Evolutionary conservation across 163 green algal genomes (phyloP), one percentile per base, ranked within the genome.

Genomic region (Trebouxia gelatinosa): DNA sequence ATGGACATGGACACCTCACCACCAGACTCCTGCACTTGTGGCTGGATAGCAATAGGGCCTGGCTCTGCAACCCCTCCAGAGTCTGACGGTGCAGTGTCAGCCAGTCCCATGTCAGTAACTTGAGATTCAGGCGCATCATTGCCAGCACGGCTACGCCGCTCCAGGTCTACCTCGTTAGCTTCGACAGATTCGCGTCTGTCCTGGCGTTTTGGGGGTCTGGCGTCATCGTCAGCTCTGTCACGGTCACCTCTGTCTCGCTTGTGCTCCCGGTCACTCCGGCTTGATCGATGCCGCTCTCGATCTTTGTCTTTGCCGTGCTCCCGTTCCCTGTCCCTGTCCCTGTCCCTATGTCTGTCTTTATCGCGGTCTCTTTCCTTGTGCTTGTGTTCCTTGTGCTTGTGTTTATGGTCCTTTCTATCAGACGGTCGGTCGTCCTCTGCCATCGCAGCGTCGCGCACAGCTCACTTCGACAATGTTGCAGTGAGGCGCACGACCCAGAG

Each of bases 1-100:
- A 95, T 88, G 31, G 82, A 90, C 79, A 96, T 81, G 35, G 75
- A 83, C 2, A 92, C 68, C 67, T 94, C 90, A 28, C 85, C 88
- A 2, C 82, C 84, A 50, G 37, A 68, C 19, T 84, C 80, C n/a
- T 81, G 59, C 16, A 79, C 78, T 11, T 70, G 32, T 11, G 65
- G 32, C 32, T 81, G 74, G 40, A 76, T 32, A 31, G 40, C 46
- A 23, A 23, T 23, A 59, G 48, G 48, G 48, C 26, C 48, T 19
- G 19, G 23, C 19, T 23, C 48, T 38, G n/a, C n/a, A n/a, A n/a
- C n/a, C n/a, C n/a, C n/a, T n/a, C n/a, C n/a, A n/a, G n/a, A n/a
- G n/a, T n/a, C n/a, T n/a, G n/a, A n/a, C n/a, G n/a, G n/a, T n/a
- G n/a, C n/a, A n/a, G n/a, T n/a, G n/a, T n/a, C n/a, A n/a, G n/a